A percentile compares a stretch with the other conserved stretches of the same genome.
These are phyloP conservation scores for Elsinoe necatrix DNA, from an alignment of 2,329 filamentous ascomycete species.

Conservation along the genomic window DNA sequence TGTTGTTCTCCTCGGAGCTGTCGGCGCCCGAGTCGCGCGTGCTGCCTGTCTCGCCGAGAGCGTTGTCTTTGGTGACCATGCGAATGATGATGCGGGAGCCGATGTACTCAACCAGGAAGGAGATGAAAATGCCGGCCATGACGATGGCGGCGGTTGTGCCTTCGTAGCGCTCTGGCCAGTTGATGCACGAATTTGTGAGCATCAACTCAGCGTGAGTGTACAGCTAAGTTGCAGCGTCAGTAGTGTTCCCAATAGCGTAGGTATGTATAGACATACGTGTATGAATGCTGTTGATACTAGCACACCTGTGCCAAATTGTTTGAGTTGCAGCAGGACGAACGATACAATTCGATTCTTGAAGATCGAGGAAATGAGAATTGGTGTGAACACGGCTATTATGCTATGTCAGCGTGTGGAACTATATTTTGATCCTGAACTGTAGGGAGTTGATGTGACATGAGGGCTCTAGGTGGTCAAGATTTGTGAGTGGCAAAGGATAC, in stretches of 20 bases:
- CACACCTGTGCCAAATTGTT: slow-evolving; percentile 65
- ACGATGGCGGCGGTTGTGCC: slow-evolving; percentile 60
- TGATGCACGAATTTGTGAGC: slow-evolving; percentile 63
- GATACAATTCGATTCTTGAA: slow-evolving; percentile 43
- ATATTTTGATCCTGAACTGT: too few species aligned
- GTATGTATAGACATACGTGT: slow-evolving; percentile 41
- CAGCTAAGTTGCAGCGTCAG: slow-evolving; percentile 42
- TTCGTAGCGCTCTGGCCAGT: slow-evolving; percentile 54
- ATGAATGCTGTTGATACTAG: slow-evolving; percentile 65
- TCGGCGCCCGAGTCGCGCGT: neutral
- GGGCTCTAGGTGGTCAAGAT: too few species aligned
- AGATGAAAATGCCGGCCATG: slow-evolving; percentile 65
- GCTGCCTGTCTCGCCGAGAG: neutral
- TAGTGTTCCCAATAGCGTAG: neutral
- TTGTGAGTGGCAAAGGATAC: neutral
- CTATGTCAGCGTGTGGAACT: too few species aligned
- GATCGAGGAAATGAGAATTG: slow-evolving; percentile 54
- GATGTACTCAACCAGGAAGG: slow-evolving; percentile 62
- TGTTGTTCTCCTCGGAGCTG: neutral
- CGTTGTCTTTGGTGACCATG: neutral
- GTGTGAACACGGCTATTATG: slow-evolving; percentile 50
- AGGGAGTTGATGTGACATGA: too few species aligned
- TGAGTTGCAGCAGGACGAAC: slow-evolving; percentile 53
- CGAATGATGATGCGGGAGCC: slow-evolving; percentile 49
- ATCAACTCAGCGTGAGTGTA: slow-evolving; percentile 65